These are phyloP conservation scores for Psidium friedrichsthalianum DNA, from an alignment of 345 rosid genomes.

Conservation along the genomic window DNA sequence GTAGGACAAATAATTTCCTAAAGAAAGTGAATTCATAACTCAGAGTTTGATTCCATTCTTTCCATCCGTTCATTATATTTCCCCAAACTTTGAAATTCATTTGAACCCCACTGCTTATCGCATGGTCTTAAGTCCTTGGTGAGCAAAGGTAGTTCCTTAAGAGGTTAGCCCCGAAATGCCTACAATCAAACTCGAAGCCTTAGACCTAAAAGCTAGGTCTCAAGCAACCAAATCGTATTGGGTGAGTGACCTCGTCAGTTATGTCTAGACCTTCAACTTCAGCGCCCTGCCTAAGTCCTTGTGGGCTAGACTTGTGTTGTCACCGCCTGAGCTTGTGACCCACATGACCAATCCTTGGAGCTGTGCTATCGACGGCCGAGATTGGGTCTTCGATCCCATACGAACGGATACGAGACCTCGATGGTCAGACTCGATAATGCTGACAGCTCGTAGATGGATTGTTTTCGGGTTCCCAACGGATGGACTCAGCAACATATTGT, in stretches of 20 bases:
- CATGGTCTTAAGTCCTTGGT: neutral
- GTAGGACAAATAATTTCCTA: too few relatives aligned
- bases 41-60: too few relatives aligned
- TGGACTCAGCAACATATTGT: neutral
- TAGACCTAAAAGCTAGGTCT: neutral
- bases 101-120: neutral
- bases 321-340: neutral
- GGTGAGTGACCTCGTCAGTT: neutral
- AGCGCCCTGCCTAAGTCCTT: neutral
- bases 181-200: neutral
- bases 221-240: neutral
- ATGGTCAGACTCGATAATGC: neutral
- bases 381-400: neutral
- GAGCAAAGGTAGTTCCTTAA: neutral
- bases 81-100: neutral
- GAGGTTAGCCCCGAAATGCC: neutral
- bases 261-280: neutral
- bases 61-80: too few relatives aligned
- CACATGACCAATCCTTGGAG: neutral
- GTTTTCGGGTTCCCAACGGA: neutral
- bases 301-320: neutral
- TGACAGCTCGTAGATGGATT: neutral
- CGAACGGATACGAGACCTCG: neutral
- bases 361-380: neutral
- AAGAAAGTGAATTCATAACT: too few relatives aligned